Conservation (phyloP, 371 early-diverging fungal species). For the Actinomortierella wolfii region DNA sequence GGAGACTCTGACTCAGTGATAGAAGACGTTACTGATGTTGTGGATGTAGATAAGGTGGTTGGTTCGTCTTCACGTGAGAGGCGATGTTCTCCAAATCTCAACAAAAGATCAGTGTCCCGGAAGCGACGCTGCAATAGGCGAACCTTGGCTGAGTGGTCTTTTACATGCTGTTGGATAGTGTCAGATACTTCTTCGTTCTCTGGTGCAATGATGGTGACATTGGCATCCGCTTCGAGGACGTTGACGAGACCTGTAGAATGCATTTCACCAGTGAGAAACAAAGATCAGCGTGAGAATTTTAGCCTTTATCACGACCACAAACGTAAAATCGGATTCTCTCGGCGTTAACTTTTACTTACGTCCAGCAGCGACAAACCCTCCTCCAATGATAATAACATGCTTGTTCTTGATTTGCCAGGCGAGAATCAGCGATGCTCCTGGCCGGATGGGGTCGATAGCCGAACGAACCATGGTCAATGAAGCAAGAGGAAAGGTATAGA, state of each 20-base stretch:
- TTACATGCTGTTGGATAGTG: conserved; percentile 59
- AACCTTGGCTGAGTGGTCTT: conserved; percentile 59
- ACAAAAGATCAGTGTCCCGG: conserved; percentile 57
- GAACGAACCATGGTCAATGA: conserved; percentile 32
- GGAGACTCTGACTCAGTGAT: too few species aligned
- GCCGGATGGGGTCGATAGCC: conserved; percentile 53
- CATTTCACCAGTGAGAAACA: not conserved
- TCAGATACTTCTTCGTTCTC: conserved; percentile 58
- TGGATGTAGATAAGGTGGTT: not conserved
- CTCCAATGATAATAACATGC: conserved; percentile 83
- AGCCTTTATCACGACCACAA: not conserved
- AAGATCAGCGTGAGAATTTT: not conserved
- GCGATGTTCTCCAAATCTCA: conserved; percentile 34
- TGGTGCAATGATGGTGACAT: conserved; percentile 74
- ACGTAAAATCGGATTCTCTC: not conserved
- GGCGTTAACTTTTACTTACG: conserved; percentile 45
- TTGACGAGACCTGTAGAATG: conserved; percentile 57
- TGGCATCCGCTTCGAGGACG: conserved; percentile 81
- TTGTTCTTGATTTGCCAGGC: conserved; percentile 76
- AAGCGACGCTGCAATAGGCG: conserved; percentile 66
- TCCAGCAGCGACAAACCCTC: conserved; percentile 80
- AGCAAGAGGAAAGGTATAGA: too few species aligned
- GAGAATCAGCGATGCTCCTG: conserved; percentile 81
- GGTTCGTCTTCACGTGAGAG: too few species aligned
- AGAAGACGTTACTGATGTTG: not conserved